phyloP scores from a whole-genome alignment of 2,329 filamentous ascomycete genomes.

The Pezicula rhizophila region DNA sequence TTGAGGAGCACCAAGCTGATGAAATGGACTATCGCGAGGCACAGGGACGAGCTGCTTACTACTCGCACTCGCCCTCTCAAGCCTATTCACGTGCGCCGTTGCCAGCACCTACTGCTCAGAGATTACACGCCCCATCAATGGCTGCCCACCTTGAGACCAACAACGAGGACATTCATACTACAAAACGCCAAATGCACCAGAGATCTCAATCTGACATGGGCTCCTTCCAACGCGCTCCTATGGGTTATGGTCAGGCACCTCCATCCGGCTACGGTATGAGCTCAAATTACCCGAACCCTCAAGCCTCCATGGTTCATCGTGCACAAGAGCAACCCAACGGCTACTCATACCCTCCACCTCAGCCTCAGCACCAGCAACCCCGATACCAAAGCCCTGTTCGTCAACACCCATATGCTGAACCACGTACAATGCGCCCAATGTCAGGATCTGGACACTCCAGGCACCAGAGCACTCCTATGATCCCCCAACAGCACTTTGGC shows the following conservation, averaged over 20 bases:
- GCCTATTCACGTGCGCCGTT: slow-evolving; percentile 14
- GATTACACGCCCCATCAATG: slow-evolving; percentile 14
- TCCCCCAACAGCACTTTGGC: slow-evolving; percentile 29
- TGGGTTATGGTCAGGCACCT: slow-evolving; percentile 2
- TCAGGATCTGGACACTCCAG: slow-evolving; percentile 3
- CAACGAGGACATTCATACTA: slow-evolving; percentile 4
- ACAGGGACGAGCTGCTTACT: slow-evolving; percentile 2
- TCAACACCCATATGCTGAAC: neutral
- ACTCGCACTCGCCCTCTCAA: slow-evolving; percentile 4
- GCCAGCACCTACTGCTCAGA: slow-evolving; percentile 20
- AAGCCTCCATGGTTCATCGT: neutral
- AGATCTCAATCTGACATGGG: slow-evolving; percentile 25
- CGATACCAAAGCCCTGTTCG: neutral
- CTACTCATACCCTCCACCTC: slow-evolving; percentile 1
- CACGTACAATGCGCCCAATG: neutral
- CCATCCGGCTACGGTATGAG: neutral
- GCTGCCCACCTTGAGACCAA: slow-evolving; percentile 17
- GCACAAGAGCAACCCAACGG: neutral
- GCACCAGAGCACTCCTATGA: slow-evolving; percentile 12
- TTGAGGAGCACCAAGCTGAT: slow-evolving; percentile 15
- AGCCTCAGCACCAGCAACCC: neutral
- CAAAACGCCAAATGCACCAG: slow-evolving; percentile 16
- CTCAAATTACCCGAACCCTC: neutral
- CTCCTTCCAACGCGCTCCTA: slow-evolving; percentile 7
- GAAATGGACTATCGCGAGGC: slow-evolving; percentile 8